These are phyloP conservation scores for Populus davidiana DNA, from an alignment of 345 rosid species.

Conservation along the genomic window DNA sequence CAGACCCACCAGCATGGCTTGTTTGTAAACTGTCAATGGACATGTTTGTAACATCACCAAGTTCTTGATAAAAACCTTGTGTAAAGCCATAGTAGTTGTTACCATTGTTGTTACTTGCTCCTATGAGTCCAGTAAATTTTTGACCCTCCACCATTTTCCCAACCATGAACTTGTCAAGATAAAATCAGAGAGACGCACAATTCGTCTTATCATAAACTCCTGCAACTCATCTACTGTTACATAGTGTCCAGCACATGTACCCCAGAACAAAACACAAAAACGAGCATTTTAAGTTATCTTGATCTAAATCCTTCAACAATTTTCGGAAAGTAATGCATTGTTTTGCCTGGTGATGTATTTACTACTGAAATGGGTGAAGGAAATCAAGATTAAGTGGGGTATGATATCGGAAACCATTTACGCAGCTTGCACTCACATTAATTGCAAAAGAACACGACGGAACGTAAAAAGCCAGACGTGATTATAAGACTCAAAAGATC, in stretches of 20 bases:
- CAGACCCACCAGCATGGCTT: constrained; percentile 57
- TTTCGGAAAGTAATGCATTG: background rate
- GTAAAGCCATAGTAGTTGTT: constrained; percentile 51
- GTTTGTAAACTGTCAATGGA: constrained; percentile 64
- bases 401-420: background rate
- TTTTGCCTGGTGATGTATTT: background rate
- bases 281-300: background rate
- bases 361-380: background rate
- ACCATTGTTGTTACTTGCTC: constrained; percentile 44
- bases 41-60: constrained; percentile 66
- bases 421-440: background rate
- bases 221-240: background rate
- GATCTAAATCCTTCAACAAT: background rate
- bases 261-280: background rate
- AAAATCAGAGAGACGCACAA: constrained; percentile 8
- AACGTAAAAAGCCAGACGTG: background rate
- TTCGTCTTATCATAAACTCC: constrained; percentile 16
- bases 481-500: background rate
- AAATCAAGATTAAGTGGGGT: background rate
- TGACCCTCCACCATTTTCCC: constrained; percentile 59
- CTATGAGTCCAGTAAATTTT: constrained; percentile 45
- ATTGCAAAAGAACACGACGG: background rate
- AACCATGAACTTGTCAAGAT: constrained; percentile 29
- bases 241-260: background rate
- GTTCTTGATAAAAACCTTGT: constrained; percentile 56